Base-by-base conservation (phyloP, 2,329 filamentous ascomycete species). In the Chrysoporthe deuterocubensis region DNA sequence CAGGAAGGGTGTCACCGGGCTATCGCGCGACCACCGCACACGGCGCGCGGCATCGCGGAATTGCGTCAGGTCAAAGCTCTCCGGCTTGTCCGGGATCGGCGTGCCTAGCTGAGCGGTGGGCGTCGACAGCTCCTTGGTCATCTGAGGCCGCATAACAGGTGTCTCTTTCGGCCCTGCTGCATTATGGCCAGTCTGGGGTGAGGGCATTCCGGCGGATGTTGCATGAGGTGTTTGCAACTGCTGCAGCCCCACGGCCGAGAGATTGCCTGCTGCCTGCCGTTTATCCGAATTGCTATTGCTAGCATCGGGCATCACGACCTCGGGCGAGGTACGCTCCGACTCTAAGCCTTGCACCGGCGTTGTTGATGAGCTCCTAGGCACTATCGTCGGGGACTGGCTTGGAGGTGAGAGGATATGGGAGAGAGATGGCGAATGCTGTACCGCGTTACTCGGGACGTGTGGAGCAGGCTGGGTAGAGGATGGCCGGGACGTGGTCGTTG, bases 361-460 rank as follows among this genome's bases (percentile, higher is more conserved):
- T 21, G 69, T 61, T 18, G 69, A 70, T 21, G 66, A 52, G 48
- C 67, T 70, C 14, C 69, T 58, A 9, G 65, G 67, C 9, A 26
- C 56, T 61, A 69, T 57, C 48, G 57, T 43, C 56, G 62, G 54
- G 8, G 65, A 56, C 40, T 65, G 65, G 62, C 67, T 63, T 18
- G 65, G 32, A 2, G 52, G 68, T 16, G 65, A 67, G 1, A 65
- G 46, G 16, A 67, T 64, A 9, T 62, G 67, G 9, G 67, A 64
- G 0, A 60, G 37, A 3, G 64, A 59, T 1, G 67, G 64, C 32
- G 67, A 61, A 8, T 46, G 32, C 32, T 64, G 67, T 7, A 40
- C 32, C 40, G 60, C 18, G 42, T 46, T 21, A 14, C 32, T n/a
- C 18, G 54, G 18, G 32, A 32, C 21, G n/a, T 54, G 50, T 16